Evolutionary conservation across 2,329 filamentous ascomycete genomes (phyloP), one percentile per base, ranked within the genome.

Genomic region (Pseudocercospora macadamiae): DNA sequence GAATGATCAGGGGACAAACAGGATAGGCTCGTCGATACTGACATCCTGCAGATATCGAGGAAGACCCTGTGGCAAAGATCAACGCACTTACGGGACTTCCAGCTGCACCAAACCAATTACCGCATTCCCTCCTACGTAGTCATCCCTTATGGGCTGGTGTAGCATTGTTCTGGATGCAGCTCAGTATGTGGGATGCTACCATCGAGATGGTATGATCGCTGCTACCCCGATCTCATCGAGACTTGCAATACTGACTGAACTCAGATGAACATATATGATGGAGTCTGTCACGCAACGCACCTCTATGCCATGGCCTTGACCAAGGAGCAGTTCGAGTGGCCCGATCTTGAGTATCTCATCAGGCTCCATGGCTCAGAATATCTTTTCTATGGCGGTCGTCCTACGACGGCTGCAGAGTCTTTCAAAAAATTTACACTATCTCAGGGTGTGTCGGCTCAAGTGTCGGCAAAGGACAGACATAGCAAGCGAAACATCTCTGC

Each of bases 271-370:
- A 39, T 39, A n/a, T 39, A 19, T 39, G 36, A 39, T 18, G 16
- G 36, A 39, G 36, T n/a, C n/a, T n/a, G n/a, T n/a, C 36, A 39
- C 19, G 16, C 36, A 4, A 39, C 19, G 36, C 4, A 39, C 19
- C 12, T 39, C n/a, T 39, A 39, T 39, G 36, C 36, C 12, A n/a
- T 39, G 3, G 36, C 36, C 8, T 18, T 6, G n/a, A 34, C 8
- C 28, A 18, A 52, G 19, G 23, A 42, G 16, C 3, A 44, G 14
- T 28, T 54, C 28, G 51, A 4, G 16, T 54, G 51, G 51, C 18
- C 19, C 16, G 51, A 54, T 19, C 42, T 54, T 34, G 51, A 54
- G 23, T 54, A 54, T 21, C 34, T 54, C n/a, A 45, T 54, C 12
- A 16, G 18, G n/a, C 23, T 54, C 21, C 51, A 54, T 5, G 51